phyloP scores from a whole-genome alignment of 2,329 filamentous ascomycete species.

The Periglandula ipomoeae region DNA sequence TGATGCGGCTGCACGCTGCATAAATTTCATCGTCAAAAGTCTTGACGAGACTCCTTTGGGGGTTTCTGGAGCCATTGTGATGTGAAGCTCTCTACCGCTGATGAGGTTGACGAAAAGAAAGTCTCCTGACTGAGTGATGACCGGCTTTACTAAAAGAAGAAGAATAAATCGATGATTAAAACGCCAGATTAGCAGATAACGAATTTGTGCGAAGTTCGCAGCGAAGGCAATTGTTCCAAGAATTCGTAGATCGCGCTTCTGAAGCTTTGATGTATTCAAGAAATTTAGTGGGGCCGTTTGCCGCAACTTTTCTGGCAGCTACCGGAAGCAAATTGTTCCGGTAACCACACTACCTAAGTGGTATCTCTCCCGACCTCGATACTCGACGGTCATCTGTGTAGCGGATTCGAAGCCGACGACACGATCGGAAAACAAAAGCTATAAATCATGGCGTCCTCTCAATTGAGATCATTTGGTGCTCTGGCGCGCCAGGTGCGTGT shows the following conservation, averaged over 20 bases:
- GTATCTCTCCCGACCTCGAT: not conserved
- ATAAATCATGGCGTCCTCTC: slow-evolving; percentile 33
- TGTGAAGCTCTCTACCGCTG: no score
- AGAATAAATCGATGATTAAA: no score
- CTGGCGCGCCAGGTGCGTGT: slow-evolving; percentile 35
- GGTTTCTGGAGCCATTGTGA: slow-evolving; percentile 39
- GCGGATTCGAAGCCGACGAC: slow-evolving; percentile 2
- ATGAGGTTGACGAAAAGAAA: no score
- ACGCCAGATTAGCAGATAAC: no score
- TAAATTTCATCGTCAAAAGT: slow-evolving; percentile 93
- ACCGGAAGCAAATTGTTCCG: slow-evolving; percentile 10
- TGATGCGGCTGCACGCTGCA: slow-evolving; percentile 75
- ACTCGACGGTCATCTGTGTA: not conserved
- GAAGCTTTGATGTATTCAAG: not conserved
- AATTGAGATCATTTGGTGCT: slow-evolving; percentile 35
- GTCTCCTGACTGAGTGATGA: no score
- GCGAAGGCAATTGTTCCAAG: no score
- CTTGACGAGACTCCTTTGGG: slow-evolving; percentile 72
- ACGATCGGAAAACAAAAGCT: not conserved
- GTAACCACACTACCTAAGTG: not conserved
- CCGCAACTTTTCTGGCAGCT: not conserved
- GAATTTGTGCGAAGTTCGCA: no score
- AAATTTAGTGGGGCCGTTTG: not conserved
- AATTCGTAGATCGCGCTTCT: no score
- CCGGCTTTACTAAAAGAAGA: no score